These are phyloP conservation scores for Rhodotorula taiwanensis DNA, from an alignment of 768 basidiomycete species.

Conservation along the genomic window DNA sequence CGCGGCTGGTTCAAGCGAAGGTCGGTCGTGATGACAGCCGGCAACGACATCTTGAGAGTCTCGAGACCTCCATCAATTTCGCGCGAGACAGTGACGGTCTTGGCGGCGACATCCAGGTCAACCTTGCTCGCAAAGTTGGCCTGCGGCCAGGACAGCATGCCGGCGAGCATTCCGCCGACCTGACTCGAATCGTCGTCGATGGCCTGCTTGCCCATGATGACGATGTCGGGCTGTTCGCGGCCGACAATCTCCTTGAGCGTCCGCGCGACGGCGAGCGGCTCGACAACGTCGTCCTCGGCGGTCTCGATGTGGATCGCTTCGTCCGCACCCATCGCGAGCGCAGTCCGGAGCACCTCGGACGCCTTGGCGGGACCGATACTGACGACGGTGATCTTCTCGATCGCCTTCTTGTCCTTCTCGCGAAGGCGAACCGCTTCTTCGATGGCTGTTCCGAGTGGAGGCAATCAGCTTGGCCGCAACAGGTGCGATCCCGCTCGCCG, in stretches of 20 bases:
- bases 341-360: conserved; percentile 83
- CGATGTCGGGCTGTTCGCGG: conserved; percentile 60
- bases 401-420: conserved; percentile 64
- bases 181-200: conserved; percentile 95
- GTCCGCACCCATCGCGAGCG: conserved; percentile 97
- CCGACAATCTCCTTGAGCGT: conserved; percentile 70
- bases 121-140: conserved; percentile 91
- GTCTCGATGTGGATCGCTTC: conserved; percentile 81
- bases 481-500: no score
- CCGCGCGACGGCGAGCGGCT: conserved; percentile 86
- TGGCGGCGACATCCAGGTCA: conserved; percentile 54
- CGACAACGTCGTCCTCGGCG: conserved; percentile 57
- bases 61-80: conserved; percentile 94
- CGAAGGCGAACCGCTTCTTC: conserved; percentile 96
- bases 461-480: neutral
- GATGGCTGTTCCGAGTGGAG: conserved; percentile 57
- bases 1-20: conserved; percentile 78
- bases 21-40: conserved; percentile 85
- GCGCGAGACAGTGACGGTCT: conserved; percentile 64
- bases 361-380: conserved; percentile 92
- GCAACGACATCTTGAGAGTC: conserved; percentile 69
- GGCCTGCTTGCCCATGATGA: conserved; percentile 95
- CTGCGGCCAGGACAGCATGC: conserved; percentile 82
- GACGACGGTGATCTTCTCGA: conserved; percentile 81
- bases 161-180: conserved; percentile 96